Evolutionary conservation across 495 filamentous ascomycete genomes (phyloP).

Genomic region (Penicillium bovifimosum): DNA sequence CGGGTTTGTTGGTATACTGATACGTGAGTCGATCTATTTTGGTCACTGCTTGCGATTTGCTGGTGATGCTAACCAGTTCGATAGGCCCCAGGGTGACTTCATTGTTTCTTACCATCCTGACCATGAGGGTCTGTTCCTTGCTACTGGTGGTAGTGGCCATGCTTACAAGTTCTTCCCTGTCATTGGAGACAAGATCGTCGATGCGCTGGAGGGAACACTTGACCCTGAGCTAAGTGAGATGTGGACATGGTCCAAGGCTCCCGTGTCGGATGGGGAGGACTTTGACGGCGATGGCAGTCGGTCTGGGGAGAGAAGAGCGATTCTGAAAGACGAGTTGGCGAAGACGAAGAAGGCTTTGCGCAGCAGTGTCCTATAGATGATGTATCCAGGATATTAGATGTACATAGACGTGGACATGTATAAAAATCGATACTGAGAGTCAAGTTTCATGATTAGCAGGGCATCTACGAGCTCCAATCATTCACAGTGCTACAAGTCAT

Average conservation of each 20-base stretch:
- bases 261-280: slow-evolving; percentile 21
- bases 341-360: slow-evolving; percentile 28
- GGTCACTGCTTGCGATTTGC: background rate
- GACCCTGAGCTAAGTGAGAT: slow-evolving; percentile 53
- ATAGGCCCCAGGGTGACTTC: slow-evolving; percentile 65
- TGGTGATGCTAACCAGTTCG: slow-evolving; percentile 1
- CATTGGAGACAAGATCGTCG: slow-evolving; percentile 70
- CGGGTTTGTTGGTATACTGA: slow-evolving; percentile 88
- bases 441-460: background rate
- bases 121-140: slow-evolving; percentile 64
- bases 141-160: slow-evolving; percentile 82
- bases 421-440: background rate
- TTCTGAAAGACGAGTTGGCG: slow-evolving; percentile 38
- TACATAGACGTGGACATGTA: background rate
- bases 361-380: slow-evolving; percentile 20
- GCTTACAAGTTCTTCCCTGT: slow-evolving; percentile 88
- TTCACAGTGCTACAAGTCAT: too few relatives aligned
- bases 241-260: slow-evolving; percentile 59
- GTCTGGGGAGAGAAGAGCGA: slow-evolving; percentile 24
- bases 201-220: slow-evolving; percentile 54
- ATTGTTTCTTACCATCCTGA: slow-evolving; percentile 70
- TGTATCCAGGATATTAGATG: background rate
- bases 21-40: slow-evolving; percentile 45
- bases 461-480: background rate
- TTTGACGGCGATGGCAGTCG: slow-evolving; percentile 50